Percentiles rank a stretch among this genome's conserved stretches.
Evolutionary conservation across 805 yeast species (phyloP).

Genomic region (Maudiozyma bulderi): DNA sequence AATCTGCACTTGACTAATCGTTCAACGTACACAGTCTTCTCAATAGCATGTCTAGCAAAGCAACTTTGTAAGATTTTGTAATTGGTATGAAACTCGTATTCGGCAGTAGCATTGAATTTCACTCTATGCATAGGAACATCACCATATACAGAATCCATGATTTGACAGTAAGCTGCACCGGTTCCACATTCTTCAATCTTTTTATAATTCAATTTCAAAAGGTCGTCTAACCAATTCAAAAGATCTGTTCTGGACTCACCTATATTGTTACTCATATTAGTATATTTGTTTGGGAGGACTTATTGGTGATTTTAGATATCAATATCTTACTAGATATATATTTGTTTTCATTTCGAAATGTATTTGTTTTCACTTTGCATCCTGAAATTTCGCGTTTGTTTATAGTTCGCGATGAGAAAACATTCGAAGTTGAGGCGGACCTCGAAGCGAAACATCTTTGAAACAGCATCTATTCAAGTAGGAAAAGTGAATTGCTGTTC

Average conservation of each 20-base stretch:
- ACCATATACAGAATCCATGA: constrained; percentile 73
- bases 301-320: neutral
- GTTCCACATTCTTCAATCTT: constrained; percentile 91
- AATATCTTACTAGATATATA: neutral
- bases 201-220: constrained; percentile 52
- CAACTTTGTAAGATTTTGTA: constrained; percentile 78
- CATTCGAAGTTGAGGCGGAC: no score
- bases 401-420: no score
- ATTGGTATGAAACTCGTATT: constrained; percentile 69
- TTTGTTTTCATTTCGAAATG: neutral
- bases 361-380: no score
- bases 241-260: constrained; percentile 82
- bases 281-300: neutral
- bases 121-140: constrained; percentile 78
- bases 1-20: constrained; percentile 74
- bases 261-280: constrained; percentile 21
- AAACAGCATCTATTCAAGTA: no score
- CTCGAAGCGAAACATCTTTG: no score
- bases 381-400: no score
- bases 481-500: no score
- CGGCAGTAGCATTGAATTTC: constrained; percentile 57
- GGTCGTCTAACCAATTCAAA: constrained; percentile 72
- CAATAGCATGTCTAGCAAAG: constrained; percentile 62
- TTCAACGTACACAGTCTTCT: constrained; percentile 72
- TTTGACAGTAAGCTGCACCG: constrained; percentile 92